These are phyloP conservation scores for Colletotrichum trifolii DNA, from an alignment of 2,329 filamentous ascomycete genomes.

Conservation along the genomic window DNA sequence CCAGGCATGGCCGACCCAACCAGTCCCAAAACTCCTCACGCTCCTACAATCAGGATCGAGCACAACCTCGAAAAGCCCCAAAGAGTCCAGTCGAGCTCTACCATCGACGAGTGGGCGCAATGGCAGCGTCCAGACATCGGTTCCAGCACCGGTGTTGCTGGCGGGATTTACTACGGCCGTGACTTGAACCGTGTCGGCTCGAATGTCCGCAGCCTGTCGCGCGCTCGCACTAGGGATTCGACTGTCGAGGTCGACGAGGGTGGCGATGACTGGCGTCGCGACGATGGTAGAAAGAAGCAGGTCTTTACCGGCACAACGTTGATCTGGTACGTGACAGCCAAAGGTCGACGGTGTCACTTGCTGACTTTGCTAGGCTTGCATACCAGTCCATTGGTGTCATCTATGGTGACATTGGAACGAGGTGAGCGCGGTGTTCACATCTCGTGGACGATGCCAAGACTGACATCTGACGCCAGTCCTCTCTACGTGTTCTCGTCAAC, in stretches of 20 bases:
- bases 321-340: conserved; percentile 43
- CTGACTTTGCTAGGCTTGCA: conserved; percentile 58
- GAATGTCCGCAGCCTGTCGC: conserved; percentile 41
- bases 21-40: background rate
- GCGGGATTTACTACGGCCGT: conserved; percentile 39
- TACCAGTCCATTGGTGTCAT: conserved; percentile 76
- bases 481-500: conserved; percentile 79
- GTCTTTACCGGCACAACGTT: conserved; percentile 49
- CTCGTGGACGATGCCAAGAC: background rate
- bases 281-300: conserved; percentile 48
- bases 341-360: rapidly evolving
- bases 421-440: conserved; percentile 38
- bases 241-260: conserved; percentile 42
- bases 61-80: conserved; percentile 29
- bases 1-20: conserved; percentile 15
- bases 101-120: conserved; percentile 20
- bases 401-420: conserved; percentile 74
- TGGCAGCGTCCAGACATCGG: conserved; percentile 28
- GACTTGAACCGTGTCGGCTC: conserved; percentile 35
- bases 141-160: conserved; percentile 34
- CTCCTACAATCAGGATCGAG: conserved; percentile 29
- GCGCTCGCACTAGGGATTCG: conserved; percentile 39
- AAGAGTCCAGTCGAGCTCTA: conserved; percentile 24
- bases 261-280: conserved; percentile 46
- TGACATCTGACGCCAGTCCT: conserved; percentile 54